Conservation (phyloP, 2,329 filamentous ascomycete genomes). For the Colletotrichum abscissum region DNA sequence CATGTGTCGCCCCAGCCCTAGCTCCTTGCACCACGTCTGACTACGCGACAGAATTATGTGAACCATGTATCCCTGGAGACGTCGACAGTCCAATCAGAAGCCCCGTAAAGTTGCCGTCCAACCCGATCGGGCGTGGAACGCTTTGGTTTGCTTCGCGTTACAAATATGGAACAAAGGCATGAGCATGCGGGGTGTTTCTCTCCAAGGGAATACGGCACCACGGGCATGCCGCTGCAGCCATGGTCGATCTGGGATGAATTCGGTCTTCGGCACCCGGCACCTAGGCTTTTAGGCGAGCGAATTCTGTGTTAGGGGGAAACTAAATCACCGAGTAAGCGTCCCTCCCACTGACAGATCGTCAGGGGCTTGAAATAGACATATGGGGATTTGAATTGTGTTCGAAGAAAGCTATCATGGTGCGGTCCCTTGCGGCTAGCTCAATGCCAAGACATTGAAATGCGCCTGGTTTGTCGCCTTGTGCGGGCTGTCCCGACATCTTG, state of each 20-base stretch:
- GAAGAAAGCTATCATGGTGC: not conserved
- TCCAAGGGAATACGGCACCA: constrained; percentile 6
- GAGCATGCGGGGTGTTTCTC: constrained; percentile 6
- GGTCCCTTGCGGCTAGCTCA: not conserved
- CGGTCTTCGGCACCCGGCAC: not conserved
- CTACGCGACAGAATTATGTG: not conserved
- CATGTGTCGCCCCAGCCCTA: constrained; percentile 3
- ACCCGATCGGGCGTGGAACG: constrained; percentile 8
- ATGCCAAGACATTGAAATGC: not conserved
- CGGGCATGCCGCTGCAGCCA: not conserved
- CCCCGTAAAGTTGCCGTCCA: constrained; percentile 13
- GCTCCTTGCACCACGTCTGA: not conserved
- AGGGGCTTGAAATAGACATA: not conserved
- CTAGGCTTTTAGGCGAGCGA: not conserved
- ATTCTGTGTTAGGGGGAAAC: not conserved
- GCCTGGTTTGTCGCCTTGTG: not conserved
- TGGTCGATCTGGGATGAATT: not conserved
- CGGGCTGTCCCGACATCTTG: constrained; percentile 2
- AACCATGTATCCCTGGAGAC: constrained; percentile 3
- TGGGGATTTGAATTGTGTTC: not conserved
- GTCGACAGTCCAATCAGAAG: not conserved
- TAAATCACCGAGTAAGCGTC: not conserved
- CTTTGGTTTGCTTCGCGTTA: constrained; percentile 21
- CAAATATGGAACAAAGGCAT: constrained; percentile 24
- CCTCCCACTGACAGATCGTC: not conserved